These are phyloP conservation scores for Volvox africanus DNA, from an alignment of 139 green algal species.

Conservation along the genomic window DNA sequence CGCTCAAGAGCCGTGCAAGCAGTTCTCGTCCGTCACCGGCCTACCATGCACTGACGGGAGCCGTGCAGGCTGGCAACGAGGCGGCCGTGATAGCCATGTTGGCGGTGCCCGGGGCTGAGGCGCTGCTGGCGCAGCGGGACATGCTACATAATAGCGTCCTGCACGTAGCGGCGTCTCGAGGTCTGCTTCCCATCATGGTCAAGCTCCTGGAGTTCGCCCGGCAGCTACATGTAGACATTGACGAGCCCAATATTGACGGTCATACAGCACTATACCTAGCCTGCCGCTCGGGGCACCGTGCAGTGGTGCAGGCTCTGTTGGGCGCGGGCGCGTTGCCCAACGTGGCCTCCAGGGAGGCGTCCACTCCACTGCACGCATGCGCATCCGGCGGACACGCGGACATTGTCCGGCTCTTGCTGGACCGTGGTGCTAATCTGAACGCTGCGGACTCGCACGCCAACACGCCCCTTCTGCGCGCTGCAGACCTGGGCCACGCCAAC, in stretches of 20 bases:
- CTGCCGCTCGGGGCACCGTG: constrained; percentile 18
- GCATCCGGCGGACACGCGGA: constrained; percentile 13
- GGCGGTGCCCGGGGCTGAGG: not conserved
- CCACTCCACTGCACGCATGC: constrained; percentile 29
- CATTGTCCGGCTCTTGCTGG: constrained; percentile 46
- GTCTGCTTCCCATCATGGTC: constrained; percentile 11
- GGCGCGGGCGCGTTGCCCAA: constrained; percentile 26
- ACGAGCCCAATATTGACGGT: constrained; percentile 44
- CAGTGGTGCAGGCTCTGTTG: constrained; percentile 37
- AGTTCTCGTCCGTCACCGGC: constrained; percentile 29
- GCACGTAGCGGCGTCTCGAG: constrained; percentile 13
- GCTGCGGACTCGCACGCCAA: constrained; percentile 16
- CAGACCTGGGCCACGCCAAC: constrained; percentile 43
- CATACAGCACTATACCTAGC: constrained; percentile 46
- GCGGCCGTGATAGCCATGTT: not conserved
- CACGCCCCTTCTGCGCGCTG: constrained; percentile 42
- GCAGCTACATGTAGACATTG: not conserved
- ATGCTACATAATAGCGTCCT: constrained; percentile 43
- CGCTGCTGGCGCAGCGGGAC: constrained; percentile 35
- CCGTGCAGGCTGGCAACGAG: constrained; percentile 28
- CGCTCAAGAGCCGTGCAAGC: not conserved
- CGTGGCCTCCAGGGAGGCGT: constrained; percentile 11
- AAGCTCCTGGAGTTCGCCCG: constrained; percentile 33
- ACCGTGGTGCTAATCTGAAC: constrained; percentile 11
- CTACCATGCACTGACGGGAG: constrained; percentile 14